Evolutionary conservation across 2,329 filamentous ascomycete species (phyloP), one percentile per base, ranked within the genome.

Genomic region (Zymoseptoria passerinii): DNA sequence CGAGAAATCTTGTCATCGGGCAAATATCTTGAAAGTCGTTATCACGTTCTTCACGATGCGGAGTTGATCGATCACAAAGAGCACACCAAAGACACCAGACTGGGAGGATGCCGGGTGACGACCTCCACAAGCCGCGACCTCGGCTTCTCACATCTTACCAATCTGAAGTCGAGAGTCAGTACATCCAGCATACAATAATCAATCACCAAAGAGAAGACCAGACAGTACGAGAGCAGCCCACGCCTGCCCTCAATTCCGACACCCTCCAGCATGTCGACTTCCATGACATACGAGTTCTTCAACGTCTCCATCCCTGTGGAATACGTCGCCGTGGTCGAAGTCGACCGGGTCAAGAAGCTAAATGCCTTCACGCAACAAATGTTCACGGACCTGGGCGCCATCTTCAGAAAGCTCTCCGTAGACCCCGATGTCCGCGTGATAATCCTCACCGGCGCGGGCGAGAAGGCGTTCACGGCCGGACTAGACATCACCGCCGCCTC

Each of bases 311-410:
- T 84, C 48, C 89, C 91, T 0, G 70, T 76, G 44, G 81, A 86
- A 68, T 84, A 85, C 76, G 86, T 96, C 51, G 89, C 86, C 19
- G 89, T 95, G 71, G 88, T 96, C 58, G 87, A 96, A 76, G 94
- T 95, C 75, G 92, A 95, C 77, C 83, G 91, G 0, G 84, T 91
- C 1, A 75, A 83, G 64, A 96, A 95, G 77, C 78, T 96, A 72
- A 97, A 97, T 73, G 84, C 91, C 61, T 96, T 95, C 73, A 82
- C 84, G 64, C 9, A 48, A n/a, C 29, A 65, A 56, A 92, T 96
- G 84, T 96, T 92, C 90, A 77, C 86, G 55, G 91, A 95, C 76
- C 80, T 95, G 61, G 83, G 85, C 54, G 68, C 73, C 8, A 79
- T 95, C 64, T 92, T 96, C 77, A 74, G 78, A 57, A 80, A 82